Percentiles rank a stretch among this genome's conserved stretches.
Conservation (phyloP, 768 basidiomycete genomes). For the Termitomyces sp. region DNA sequence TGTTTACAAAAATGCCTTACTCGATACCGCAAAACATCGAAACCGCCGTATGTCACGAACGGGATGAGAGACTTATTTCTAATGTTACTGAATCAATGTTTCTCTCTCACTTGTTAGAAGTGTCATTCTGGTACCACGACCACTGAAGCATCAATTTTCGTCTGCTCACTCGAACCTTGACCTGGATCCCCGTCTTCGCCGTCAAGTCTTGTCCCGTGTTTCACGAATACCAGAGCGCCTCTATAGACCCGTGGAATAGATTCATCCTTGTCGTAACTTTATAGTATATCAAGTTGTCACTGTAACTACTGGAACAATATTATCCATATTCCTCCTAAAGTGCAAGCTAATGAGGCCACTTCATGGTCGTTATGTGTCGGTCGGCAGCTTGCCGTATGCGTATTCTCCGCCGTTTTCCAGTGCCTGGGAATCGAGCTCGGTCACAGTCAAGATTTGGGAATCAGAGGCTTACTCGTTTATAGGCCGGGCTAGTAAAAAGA, state of each 20-base stretch:
- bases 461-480: constrained; percentile 9
- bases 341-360: not conserved
- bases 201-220: constrained; percentile 17
- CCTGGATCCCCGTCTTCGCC: constrained; percentile 1
- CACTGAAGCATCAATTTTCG: not conserved
- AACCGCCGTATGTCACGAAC: constrained; percentile 7
- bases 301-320: not conserved
- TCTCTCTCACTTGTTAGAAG: not conserved
- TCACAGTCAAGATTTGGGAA: not conserved
- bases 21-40: not conserved
- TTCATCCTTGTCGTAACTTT: not conserved
- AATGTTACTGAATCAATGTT: not conserved
- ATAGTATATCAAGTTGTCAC: not conserved
- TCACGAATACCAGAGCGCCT: constrained; percentile 47
- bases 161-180: not conserved
- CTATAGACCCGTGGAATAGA: constrained; percentile 18
- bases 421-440: constrained; percentile 14
- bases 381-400: constrained; percentile 4
- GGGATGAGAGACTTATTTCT: not conserved
- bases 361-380: not conserved
- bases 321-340: not conserved
- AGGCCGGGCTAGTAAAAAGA: constrained; percentile 8
- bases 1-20: constrained; percentile 4
- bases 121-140: not conserved
- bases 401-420: constrained; percentile 28